Evolutionary conservation across 345 rosid species (phyloP).

Genomic region (Syzygium grande): DNA sequence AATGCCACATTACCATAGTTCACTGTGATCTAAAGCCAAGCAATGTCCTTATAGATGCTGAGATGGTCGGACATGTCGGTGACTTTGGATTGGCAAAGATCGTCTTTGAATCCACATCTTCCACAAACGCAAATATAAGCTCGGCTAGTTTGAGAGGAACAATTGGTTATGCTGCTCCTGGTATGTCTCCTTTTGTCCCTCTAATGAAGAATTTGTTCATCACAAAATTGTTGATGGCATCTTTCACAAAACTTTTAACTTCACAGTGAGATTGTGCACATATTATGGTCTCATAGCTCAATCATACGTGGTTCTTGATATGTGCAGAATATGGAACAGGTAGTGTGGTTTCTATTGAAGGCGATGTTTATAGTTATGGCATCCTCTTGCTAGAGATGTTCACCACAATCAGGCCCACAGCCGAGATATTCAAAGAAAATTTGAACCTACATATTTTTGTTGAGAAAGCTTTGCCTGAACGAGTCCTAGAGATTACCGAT

Average conservation of each 20-base stretch:
- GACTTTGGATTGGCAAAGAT: neutral
- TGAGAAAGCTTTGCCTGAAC: slow-evolving; percentile 2
- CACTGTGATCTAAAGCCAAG: slow-evolving; percentile 10
- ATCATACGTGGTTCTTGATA: too few species aligned
- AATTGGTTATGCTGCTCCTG: neutral
- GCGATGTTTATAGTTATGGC: slow-evolving; percentile 23
- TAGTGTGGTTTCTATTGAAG: neutral
- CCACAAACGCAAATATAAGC: neutral
- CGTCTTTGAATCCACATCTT: neutral
- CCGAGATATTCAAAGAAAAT: slow-evolving; percentile 8
- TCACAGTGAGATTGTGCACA: too few species aligned
- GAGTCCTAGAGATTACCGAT: slow-evolving; percentile 4
- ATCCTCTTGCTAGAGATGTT: slow-evolving; percentile 20
- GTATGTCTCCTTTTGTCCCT: neutral
- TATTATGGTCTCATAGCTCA: neutral
- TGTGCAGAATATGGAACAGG: slow-evolving; percentile 24
- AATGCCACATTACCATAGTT: neutral
- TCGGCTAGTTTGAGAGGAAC: neutral
- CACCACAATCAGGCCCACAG: slow-evolving; percentile 9
- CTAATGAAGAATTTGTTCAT: neutral
- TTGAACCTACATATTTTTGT: slow-evolving; percentile 5
- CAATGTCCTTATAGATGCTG: neutral
- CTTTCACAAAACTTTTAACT: neutral
- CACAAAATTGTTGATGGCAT: neutral
- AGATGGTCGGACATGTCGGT: neutral